A percentile compares a stretch with the other conserved stretches of the same genome.
Evolutionary conservation across 306 rosid genomes (phyloP).

Genomic region (Ziziphus jujuba): DNA sequence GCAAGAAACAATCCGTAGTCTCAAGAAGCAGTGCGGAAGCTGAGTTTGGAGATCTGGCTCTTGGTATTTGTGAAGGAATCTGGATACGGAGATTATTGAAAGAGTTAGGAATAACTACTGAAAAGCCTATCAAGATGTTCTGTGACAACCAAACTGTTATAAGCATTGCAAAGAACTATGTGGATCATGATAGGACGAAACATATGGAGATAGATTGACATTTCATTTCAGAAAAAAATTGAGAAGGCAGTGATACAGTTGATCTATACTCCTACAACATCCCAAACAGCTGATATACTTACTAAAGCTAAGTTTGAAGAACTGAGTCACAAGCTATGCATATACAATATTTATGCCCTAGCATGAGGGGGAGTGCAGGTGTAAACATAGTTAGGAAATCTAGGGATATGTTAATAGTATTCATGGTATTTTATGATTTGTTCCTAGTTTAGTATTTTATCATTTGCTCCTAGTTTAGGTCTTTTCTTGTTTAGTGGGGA

Average conservation of each 20-base stretch:
- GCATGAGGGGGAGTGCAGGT: constrained; percentile 14
- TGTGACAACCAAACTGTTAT: constrained; percentile 1
- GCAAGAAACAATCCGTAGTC: constrained; percentile 8
- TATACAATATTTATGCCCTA: constrained; percentile 3
- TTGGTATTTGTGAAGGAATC: constrained; percentile 9
- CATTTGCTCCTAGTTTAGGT: too few species aligned
- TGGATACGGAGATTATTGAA: neutral
- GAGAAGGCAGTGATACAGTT: neutral
- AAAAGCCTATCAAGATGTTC: neutral
- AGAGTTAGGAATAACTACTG: neutral
- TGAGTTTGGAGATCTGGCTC: constrained; percentile 9
- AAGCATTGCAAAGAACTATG: neutral
- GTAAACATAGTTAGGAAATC: too few species aligned
- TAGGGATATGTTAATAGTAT: too few species aligned
- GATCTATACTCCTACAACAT: neutral
- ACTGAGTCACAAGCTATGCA: neutral
- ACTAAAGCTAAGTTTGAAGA: neutral
- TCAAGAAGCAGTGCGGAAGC: constrained; percentile 4
- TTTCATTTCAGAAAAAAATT: neutral
- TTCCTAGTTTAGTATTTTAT: too few species aligned
- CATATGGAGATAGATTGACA: constrained; percentile 2
- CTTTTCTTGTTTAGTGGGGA: too few species aligned
- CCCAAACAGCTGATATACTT: neutral
- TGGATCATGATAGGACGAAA: constrained; percentile 5
- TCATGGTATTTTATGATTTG: too few species aligned